Evolutionary conservation across 768 basidiomycete species (phyloP).

Genomic region (Nidularia pulvinata): DNA sequence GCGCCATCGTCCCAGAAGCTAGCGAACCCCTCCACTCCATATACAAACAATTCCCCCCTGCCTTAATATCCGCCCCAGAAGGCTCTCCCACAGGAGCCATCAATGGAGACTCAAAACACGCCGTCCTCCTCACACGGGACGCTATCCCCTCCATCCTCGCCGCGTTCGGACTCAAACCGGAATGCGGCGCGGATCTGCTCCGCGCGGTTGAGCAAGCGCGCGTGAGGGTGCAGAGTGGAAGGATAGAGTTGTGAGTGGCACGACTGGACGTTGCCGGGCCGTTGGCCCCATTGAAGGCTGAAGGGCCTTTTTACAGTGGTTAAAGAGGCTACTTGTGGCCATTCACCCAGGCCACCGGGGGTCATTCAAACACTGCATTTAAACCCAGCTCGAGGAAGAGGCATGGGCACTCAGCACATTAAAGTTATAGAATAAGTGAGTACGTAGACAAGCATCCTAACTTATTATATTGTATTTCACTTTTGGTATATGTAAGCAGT

Average conservation of each 20-base stretch:
- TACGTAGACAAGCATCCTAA: too few relatives aligned
- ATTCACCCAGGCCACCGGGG: too few relatives aligned
- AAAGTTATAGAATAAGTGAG: too few relatives aligned
- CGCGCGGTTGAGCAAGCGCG: conserved; percentile 66
- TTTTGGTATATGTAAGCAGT: too few relatives aligned
- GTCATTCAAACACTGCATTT: too few relatives aligned
- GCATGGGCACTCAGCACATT: too few relatives aligned
- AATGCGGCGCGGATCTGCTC: conserved; percentile 48
- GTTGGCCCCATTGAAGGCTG: background rate
- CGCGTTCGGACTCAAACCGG: conserved; percentile 41
- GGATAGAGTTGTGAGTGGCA: conserved; percentile 3
- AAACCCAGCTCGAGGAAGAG: too few relatives aligned
- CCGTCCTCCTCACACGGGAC: conserved; percentile 47
- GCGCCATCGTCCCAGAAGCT: conserved; percentile 54
- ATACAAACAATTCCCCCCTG: conserved; percentile 32
- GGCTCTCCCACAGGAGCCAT: conserved; percentile 2
- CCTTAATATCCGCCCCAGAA: background rate
- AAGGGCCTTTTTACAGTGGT: too few relatives aligned
- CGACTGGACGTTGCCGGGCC: background rate
- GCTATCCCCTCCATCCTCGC: conserved; percentile 52
- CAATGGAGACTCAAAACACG: conserved; percentile 12
- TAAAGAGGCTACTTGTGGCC: too few relatives aligned
- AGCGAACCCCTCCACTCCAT: conserved; percentile 55
- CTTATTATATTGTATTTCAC: too few relatives aligned
- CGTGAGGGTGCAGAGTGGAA: conserved; percentile 22